Evolutionary conservation across 2,329 filamentous ascomycete genomes (phyloP).

Genomic region (Claviceps fusiformis): DNA sequence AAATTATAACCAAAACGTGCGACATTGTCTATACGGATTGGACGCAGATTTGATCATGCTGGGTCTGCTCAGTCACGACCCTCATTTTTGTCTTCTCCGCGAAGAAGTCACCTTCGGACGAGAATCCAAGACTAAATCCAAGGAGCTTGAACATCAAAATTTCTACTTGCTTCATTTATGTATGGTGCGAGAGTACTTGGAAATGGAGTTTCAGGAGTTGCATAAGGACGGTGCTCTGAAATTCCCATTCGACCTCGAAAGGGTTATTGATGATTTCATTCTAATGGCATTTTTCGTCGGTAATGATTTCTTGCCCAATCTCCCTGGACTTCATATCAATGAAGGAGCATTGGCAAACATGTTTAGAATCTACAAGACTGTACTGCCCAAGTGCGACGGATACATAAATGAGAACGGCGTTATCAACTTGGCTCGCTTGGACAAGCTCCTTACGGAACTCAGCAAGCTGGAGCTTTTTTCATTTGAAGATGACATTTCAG

Average conservation of each 20-base stretch:
- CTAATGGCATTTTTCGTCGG: slow-evolving; percentile 99
- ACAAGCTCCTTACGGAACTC: slow-evolving; percentile 66
- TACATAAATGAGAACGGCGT: slow-evolving; percentile 94
- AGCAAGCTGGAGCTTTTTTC: slow-evolving; percentile 82
- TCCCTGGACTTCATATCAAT: slow-evolving; percentile 95
- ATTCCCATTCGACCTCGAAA: slow-evolving; percentile 85
- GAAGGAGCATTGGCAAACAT: slow-evolving; percentile 93
- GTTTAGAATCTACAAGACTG: slow-evolving; percentile 91
- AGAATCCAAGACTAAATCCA: slow-evolving; percentile 74
- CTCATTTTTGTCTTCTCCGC: slow-evolving; percentile 91
- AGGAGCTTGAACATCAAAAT: slow-evolving; percentile 96
- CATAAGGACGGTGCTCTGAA: slow-evolving; percentile 56
- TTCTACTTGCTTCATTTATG: slow-evolving; percentile 96
- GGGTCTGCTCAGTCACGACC: slow-evolving; percentile 90
- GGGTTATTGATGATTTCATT: slow-evolving; percentile 97
- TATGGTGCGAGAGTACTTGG: slow-evolving; percentile 92
- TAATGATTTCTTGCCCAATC: slow-evolving; percentile 95
- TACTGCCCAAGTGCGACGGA: slow-evolving; percentile 74
- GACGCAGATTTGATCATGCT: slow-evolving; percentile 99
- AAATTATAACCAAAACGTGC: slow-evolving; percentile 80
- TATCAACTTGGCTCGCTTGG: slow-evolving; percentile 74
- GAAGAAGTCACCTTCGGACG: slow-evolving; percentile 97
- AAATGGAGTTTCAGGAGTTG: slow-evolving; percentile 91
- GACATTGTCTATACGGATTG: slow-evolving; percentile 92
- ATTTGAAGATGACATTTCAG: slow-evolving; percentile 80